phyloP scores from a whole-genome alignment of 2,329 filamentous ascomycete species.

The Fusarium chaquense region DNA sequence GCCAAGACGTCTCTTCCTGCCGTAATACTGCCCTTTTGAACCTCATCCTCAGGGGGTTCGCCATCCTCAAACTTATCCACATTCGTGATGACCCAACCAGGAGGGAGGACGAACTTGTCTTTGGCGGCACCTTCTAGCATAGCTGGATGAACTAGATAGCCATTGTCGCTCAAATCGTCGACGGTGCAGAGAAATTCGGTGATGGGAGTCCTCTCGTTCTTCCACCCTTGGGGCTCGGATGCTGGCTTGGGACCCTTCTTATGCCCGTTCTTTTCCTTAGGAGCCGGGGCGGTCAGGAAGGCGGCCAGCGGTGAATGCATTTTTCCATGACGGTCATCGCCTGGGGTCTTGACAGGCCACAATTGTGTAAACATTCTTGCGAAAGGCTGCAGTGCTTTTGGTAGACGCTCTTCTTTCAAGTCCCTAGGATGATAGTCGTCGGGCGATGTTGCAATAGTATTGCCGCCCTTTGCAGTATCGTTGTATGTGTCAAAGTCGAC shows the following conservation, averaged over 20 bases:
- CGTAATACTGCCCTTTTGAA: conserved; percentile 85
- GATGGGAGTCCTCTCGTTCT: conserved; percentile 82
- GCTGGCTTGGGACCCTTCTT: conserved; percentile 71
- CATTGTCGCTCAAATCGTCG: conserved; percentile 83
- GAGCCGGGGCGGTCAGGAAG: conserved; percentile 80
- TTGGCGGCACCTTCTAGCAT: conserved; percentile 71
- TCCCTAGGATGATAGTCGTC: conserved; percentile 71
- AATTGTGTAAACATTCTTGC: conserved; percentile 86
- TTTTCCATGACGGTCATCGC: conserved; percentile 82
- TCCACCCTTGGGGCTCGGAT: conserved; percentile 73
- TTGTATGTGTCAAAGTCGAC: conserved; percentile 64
- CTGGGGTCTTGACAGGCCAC: conserved; percentile 90
- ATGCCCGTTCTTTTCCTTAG: conserved; percentile 72
- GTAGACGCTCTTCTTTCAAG: conserved; percentile 64
- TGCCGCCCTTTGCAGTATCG: conserved; percentile 50
- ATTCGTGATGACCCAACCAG: conserved; percentile 86
- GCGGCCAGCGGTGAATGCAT: conserved; percentile 89
- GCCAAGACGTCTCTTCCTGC: conserved; percentile 83
- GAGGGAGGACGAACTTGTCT: conserved; percentile 65
- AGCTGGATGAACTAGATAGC: conserved; percentile 86
- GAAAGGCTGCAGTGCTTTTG: conserved; percentile 71
- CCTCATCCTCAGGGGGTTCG: conserved; percentile 73
- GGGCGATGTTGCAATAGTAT: conserved; percentile 57
- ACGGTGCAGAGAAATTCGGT: conserved; percentile 80
- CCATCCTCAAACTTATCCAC: conserved; percentile 76